Conservation (phyloP, 2,329 filamentous ascomycete genomes). For the Talaromyces sp. region DNA sequence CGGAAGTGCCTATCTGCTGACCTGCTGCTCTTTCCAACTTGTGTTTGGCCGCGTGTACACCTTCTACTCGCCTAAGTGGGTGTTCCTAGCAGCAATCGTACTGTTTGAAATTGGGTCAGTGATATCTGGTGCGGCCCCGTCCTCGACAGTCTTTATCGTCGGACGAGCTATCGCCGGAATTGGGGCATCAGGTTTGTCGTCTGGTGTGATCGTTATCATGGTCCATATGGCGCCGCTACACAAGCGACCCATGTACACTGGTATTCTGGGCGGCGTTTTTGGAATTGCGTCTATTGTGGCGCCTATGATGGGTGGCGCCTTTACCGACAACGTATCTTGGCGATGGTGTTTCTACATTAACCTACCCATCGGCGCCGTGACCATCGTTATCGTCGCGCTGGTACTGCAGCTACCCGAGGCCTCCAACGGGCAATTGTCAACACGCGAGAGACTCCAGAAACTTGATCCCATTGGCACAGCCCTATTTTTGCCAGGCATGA, state of each 20-base stretch:
- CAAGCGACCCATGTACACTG: slow-evolving; percentile 16
- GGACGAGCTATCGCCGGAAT: slow-evolving; percentile 28
- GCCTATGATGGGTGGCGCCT: slow-evolving; percentile 24
- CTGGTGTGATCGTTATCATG: neutral
- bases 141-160: slow-evolving; percentile 24
- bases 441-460: neutral
- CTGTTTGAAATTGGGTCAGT: slow-evolving; percentile 45
- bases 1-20: slow-evolving; percentile 38
- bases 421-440: neutral
- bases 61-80: slow-evolving; percentile 30
- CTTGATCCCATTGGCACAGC: slow-evolving; percentile 4
- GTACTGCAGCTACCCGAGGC: neutral
- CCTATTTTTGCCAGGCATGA: slow-evolving; percentile 5
- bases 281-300: slow-evolving; percentile 25
- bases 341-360: slow-evolving; percentile 34
- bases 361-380: slow-evolving; percentile 24
- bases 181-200: slow-evolving; percentile 20
- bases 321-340: slow-evolving; percentile 27
- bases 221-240: neutral
- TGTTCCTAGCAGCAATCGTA: slow-evolving; percentile 2
- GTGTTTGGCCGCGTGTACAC: slow-evolving; percentile 43
- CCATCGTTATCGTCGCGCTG: neutral
- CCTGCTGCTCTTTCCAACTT: slow-evolving; percentile 27
- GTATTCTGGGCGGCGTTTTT: slow-evolving; percentile 25
- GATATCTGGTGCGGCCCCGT: slow-evolving; percentile 35